A percentile compares a stretch with the other conserved stretches of the same genome.
Conservation (phyloP, 345 rosid species). For the Angophora floribunda region DNA sequence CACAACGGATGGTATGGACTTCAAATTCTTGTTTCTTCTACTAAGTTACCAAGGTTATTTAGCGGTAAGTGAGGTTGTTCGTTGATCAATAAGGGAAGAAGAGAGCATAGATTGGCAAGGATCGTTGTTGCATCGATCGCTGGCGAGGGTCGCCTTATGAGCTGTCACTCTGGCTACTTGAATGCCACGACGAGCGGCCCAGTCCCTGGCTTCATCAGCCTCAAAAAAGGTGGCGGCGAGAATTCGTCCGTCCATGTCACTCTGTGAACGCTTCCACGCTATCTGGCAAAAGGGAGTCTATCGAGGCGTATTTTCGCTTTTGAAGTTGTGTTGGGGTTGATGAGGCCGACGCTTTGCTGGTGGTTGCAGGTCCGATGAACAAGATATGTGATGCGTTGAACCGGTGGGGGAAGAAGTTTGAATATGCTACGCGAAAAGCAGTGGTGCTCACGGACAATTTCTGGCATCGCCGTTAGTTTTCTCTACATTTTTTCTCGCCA, state of each 20-base stretch:
- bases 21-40: too few species aligned
- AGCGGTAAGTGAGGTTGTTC: too few species aligned
- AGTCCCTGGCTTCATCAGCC: neutral
- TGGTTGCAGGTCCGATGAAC: neutral
- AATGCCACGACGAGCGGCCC: neutral
- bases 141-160: neutral
- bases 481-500: too few species aligned
- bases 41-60: too few species aligned
- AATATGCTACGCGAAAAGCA: too few species aligned
- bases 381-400: conserved; percentile 35
- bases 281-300: neutral
- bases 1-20: neutral
- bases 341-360: neutral
- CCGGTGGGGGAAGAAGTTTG: conserved; percentile 6
- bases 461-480: too few species aligned
- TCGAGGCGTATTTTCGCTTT: neutral
- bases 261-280: neutral
- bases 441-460: too few species aligned
- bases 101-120: neutral
- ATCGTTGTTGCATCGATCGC: neutral
- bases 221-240: neutral
- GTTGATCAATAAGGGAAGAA: too few species aligned
- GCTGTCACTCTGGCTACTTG: neutral
- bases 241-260: neutral
- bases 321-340: neutral